Percentiles rank a stretch among this genome's conserved stretches.
Evolutionary conservation across 2,329 filamentous ascomycete genomes (phyloP).

Genomic region (Dactylellina sp.): DNA sequence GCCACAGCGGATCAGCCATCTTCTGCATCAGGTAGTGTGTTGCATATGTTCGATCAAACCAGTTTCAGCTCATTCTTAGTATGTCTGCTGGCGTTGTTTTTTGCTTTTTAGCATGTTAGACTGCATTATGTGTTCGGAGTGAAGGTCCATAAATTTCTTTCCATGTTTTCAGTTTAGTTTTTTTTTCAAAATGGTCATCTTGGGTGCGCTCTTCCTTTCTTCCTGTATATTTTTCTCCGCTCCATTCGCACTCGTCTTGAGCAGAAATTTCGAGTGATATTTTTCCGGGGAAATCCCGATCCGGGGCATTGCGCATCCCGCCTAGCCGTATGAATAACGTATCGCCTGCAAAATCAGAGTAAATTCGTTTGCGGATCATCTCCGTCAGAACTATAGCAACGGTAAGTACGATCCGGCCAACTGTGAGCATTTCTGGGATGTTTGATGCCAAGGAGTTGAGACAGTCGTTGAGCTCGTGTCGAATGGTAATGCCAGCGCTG

Average conservation of each 20-base stretch:
- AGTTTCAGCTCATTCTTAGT: slow-evolving; percentile 48
- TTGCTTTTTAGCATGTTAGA: slow-evolving; percentile 23
- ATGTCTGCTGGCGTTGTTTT: slow-evolving; percentile 36
- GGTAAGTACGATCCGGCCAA: slow-evolving; percentile 2
- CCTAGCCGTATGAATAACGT: slow-evolving; percentile 17
- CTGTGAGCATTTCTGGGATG: background rate
- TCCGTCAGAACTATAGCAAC: background rate
- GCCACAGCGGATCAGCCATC: slow-evolving; percentile 40
- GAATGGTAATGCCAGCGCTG: background rate
- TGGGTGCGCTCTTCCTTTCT: background rate
- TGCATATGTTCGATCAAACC: slow-evolving; percentile 33
- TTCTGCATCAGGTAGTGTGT: slow-evolving; percentile 32
- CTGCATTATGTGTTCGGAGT: too few relatives aligned
- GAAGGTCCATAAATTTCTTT: background rate
- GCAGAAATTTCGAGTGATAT: slow-evolving; percentile 25
- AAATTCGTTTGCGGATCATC: background rate
- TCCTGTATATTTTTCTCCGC: background rate
- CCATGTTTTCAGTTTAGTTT: background rate
- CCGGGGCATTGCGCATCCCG: slow-evolving; percentile 8
- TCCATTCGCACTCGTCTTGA: slow-evolving; percentile 14
- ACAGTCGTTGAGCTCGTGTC: background rate
- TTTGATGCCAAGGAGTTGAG: background rate
- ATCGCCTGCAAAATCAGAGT: background rate
- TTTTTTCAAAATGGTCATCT: background rate
- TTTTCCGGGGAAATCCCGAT: background rate